Conservation (phyloP, 805 yeast species). For the Candida michaelii region DNA sequence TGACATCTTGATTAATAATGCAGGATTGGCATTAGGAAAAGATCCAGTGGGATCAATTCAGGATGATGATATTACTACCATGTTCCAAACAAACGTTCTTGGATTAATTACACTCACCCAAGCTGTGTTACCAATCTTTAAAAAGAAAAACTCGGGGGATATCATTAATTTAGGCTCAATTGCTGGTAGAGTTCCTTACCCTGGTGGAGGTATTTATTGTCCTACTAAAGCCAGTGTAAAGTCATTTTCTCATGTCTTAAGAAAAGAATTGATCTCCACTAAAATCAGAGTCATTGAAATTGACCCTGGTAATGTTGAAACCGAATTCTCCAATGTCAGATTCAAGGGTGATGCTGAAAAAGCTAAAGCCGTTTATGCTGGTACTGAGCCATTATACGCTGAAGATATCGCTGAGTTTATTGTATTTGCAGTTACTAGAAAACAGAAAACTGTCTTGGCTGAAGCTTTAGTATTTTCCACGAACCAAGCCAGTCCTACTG, state of each 20-base stretch:
- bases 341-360: conserved; percentile 59
- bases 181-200: conserved; percentile 78
- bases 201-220: conserved; percentile 78
- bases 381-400: conserved; percentile 68
- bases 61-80: conserved; percentile 62
- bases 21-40: conserved; percentile 78
- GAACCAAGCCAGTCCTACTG: conserved; percentile 79
- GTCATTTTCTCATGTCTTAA: conserved; percentile 66
- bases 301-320: conserved; percentile 79
- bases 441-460: conserved; percentile 71
- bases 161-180: conserved; percentile 74
- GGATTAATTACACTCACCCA: conserved; percentile 86
- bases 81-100: conserved; percentile 85
- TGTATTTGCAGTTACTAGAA: conserved; percentile 65
- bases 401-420: conserved; percentile 76
- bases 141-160: conserved; percentile 67
- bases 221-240: conserved; percentile 60
- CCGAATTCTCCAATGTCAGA: conserved; percentile 68
- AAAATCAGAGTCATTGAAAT: conserved; percentile 69
- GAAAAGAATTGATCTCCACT: conserved; percentile 75
- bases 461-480: conserved; percentile 82
- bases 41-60: conserved; percentile 72
- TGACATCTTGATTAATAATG: conserved; percentile 70
- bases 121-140: conserved; percentile 68
- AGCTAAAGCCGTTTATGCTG: conserved; percentile 66